Evolutionary conservation across 352 stramenopile genomes (phyloP).

Genomic region (Globisporangium acanthophoron): DNA sequence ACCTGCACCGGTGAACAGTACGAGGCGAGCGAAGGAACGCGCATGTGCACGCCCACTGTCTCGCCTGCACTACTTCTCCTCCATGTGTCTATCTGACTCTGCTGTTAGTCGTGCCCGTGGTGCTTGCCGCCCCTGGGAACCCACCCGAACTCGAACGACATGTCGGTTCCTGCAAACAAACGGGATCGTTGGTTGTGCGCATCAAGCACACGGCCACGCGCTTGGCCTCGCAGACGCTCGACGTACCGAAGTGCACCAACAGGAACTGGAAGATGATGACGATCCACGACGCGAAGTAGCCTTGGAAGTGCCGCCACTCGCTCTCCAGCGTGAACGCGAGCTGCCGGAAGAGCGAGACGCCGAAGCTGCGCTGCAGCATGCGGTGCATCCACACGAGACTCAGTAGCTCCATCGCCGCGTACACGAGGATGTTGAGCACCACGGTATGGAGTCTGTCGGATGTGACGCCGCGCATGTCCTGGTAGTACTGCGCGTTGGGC

Average conservation of each 20-base stretch:
- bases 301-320: constrained; percentile 26
- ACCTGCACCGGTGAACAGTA: constrained; percentile 23
- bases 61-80: too few relatives aligned
- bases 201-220: too few relatives aligned
- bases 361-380: constrained; percentile 14
- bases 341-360: constrained; percentile 20
- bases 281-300: constrained; percentile 20
- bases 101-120: neutral
- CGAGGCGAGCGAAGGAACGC: neutral
- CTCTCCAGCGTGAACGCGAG: constrained; percentile 30
- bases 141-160: neutral
- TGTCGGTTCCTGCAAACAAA: neutral
- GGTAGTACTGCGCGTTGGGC: constrained; percentile 1
- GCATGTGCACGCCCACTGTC: too few relatives aligned
- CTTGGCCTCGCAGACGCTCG: neutral
- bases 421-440: constrained; percentile 15
- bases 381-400: constrained; percentile 17
- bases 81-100: neutral
- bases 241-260: neutral
- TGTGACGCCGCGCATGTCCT: constrained; percentile 3
- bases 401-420: constrained; percentile 18
- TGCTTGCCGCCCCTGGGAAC: neutral
- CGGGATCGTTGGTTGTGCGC: neutral
- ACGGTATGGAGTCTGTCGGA: neutral
- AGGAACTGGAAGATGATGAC: constrained; percentile 19